Evolutionary conservation across 2,329 filamentous ascomycete species (phyloP).

Genomic region (Fusarium longipes): DNA sequence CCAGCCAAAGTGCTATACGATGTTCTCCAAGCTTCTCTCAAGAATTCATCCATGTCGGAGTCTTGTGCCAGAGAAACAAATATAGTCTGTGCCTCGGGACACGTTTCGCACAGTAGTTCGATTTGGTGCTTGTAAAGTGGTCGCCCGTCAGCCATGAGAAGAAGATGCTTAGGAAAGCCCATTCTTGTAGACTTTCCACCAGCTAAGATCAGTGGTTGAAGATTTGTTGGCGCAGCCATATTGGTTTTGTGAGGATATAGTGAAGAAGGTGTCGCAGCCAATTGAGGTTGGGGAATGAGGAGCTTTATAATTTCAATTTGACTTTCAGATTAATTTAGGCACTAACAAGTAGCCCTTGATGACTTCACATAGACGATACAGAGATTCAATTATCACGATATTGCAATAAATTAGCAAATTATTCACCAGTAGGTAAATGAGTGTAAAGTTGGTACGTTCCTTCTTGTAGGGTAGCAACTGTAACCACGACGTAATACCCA

Average conservation of each 20-base stretch:
- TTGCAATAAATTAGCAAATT: too few relatives aligned
- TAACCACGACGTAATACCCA: background rate
- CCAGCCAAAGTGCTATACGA: rapidly evolving
- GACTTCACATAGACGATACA: too few relatives aligned
- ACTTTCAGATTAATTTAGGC: too few relatives aligned
- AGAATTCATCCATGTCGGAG: background rate
- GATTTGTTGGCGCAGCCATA: too few relatives aligned
- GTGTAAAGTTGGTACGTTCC: background rate
- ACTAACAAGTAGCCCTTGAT: too few relatives aligned
- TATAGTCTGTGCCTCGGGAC: background rate
- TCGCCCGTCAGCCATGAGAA: background rate
- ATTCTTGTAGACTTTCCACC: background rate
- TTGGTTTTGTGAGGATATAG: too few relatives aligned
- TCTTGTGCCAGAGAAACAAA: background rate
- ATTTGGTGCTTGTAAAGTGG: background rate
- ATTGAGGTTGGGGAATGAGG: too few relatives aligned
- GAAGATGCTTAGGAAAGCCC: background rate
- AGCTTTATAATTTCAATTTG: too few relatives aligned
- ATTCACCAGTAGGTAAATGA: background rate
- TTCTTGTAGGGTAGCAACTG: background rate
- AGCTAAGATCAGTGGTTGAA: background rate
- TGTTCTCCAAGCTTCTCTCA: rapidly evolving
- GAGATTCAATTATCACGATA: too few relatives aligned
- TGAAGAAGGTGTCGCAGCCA: too few relatives aligned
- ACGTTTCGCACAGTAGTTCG: background rate